These are phyloP conservation scores for Neurospora hispaniola DNA, from an alignment of 495 filamentous ascomycete species.

Conservation along the genomic window DNA sequence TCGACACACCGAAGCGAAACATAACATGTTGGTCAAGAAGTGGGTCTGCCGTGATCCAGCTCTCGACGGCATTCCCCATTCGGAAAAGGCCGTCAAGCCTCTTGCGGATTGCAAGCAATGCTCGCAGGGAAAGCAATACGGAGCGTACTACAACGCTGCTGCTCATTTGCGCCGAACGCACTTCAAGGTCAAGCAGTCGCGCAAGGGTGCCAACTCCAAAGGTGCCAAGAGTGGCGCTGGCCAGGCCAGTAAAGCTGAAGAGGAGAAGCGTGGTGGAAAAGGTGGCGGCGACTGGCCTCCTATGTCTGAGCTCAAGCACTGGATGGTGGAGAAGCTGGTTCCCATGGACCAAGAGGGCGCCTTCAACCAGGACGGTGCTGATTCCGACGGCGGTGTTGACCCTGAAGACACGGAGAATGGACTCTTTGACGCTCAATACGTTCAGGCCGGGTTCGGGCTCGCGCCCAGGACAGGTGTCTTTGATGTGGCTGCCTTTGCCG, in stretches of 20 bases:
- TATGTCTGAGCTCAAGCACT: conserved; percentile 71
- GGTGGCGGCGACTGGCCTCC: conserved; percentile 73
- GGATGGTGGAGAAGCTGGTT: conserved; percentile 63
- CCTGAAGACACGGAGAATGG: conserved; percentile 25
- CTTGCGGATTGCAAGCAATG: conserved; percentile 87
- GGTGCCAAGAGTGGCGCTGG: conserved; percentile 26
- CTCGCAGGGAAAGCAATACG: conserved; percentile 65
- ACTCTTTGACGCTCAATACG: conserved; percentile 5
- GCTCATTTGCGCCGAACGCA: conserved; percentile 86
- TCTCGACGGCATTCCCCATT: conserved; percentile 22
- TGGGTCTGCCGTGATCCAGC: conserved; percentile 55
- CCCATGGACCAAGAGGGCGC: conserved; percentile 22
- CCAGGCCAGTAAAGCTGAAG: conserved; percentile 20
- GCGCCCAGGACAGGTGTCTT: conserved; percentile 9
- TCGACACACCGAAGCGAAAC: conserved; percentile 73
- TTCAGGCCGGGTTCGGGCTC: conserved; percentile 5
- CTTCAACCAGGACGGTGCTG: conserved; percentile 16
- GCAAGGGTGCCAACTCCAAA: conserved; percentile 29
- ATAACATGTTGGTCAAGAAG: conserved; percentile 61
- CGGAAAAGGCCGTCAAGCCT: conserved; percentile 45
- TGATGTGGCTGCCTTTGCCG: conserved; percentile 19
- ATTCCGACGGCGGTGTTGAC: conserved; percentile 17
- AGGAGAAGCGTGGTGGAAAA: conserved; percentile 65
- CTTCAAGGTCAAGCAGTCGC: conserved; percentile 47
- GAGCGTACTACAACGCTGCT: conserved; percentile 91